Conservation (phyloP, 2,329 filamentous ascomycete genomes). For the Calonectria henricotiae region DNA sequence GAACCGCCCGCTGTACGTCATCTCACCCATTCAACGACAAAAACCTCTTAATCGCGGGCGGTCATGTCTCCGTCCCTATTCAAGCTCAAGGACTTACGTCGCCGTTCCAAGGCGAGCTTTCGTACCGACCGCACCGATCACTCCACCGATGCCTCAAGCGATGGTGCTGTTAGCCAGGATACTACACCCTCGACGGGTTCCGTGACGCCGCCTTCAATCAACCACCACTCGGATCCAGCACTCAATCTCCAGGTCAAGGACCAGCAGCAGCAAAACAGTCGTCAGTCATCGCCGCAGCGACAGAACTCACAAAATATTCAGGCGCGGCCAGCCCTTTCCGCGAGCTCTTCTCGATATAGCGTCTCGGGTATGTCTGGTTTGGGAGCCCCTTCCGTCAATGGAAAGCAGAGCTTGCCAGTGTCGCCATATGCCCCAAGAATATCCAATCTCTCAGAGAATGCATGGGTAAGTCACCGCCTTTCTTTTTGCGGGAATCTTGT, state of each 20-base stretch:
- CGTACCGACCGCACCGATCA: constrained; percentile 71
- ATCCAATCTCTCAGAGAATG: constrained; percentile 83
- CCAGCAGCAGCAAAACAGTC: constrained; percentile 38
- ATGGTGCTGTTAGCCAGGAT: constrained; percentile 71
- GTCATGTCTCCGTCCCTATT: constrained; percentile 78
- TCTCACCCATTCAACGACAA: constrained; percentile 33
- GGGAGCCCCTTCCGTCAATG: constrained; percentile 70
- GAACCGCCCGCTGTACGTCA: constrained; percentile 34
- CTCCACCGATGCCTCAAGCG: constrained; percentile 76
- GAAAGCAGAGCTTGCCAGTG: constrained; percentile 73
- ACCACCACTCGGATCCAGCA: constrained; percentile 77
- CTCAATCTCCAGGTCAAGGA: constrained; percentile 75
- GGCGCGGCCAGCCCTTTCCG: constrained; percentile 59
- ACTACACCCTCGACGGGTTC: constrained; percentile 79
- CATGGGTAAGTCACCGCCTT: constrained; percentile 78
- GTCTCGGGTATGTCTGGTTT: constrained; percentile 77
- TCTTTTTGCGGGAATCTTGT: constrained; percentile 35
- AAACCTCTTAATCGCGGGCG: constrained; percentile 46
- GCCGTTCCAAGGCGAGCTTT: constrained; percentile 84
- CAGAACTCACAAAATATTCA: constrained; percentile 48
- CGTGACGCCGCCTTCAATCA: constrained; percentile 82
- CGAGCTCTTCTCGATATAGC: constrained; percentile 73
- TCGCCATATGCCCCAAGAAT: constrained; percentile 89
- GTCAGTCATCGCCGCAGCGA: constrained; percentile 43
- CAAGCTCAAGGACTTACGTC: constrained; percentile 79